phyloP scores from a whole-genome alignment of 805 yeast species.

The Kazachstania martiniae region DNA sequence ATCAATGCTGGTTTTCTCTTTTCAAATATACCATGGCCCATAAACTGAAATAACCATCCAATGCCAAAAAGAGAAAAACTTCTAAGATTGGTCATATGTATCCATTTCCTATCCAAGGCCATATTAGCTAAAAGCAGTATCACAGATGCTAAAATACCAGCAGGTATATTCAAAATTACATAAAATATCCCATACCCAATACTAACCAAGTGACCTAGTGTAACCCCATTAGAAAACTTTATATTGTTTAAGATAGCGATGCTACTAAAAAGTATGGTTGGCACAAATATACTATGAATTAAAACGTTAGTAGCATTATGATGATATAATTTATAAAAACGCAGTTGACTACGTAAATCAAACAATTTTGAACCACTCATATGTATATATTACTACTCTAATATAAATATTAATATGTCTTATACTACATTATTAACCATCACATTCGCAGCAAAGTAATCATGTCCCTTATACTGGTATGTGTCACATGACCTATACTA shows the following conservation, averaged over 20 bases:
- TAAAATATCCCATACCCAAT: slow-evolving; percentile 49
- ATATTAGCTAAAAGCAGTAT: slow-evolving; percentile 28
- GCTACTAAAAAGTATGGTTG: slow-evolving; percentile 54
- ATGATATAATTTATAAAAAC: slow-evolving; percentile 50
- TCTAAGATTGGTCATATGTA: slow-evolving; percentile 6
- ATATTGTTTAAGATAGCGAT: slow-evolving; percentile 12
- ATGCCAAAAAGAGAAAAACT: slow-evolving; percentile 32
- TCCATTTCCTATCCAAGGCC: slow-evolving; percentile 13
- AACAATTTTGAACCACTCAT: slow-evolving; percentile 6
- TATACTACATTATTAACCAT: no score
- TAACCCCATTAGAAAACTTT: slow-evolving; percentile 19
- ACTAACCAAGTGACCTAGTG: slow-evolving; percentile 38
- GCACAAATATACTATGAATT: slow-evolving; percentile 74
- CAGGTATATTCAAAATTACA: slow-evolving; percentile 39
- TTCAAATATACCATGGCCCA: slow-evolving; percentile 81
- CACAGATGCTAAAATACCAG: slow-evolving; percentile 37
- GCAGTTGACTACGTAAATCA: slow-evolving; percentile 33
- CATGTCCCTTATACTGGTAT: no score
- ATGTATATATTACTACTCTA: background rate
- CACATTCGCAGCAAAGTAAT: no score
- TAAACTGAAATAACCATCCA: slow-evolving; percentile 76
- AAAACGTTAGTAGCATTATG: slow-evolving; percentile 48
- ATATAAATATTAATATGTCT: background rate
- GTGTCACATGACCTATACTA: no score
- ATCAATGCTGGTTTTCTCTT: slow-evolving; percentile 75